Evolutionary conservation across 768 basidiomycete species (phyloP).

Genomic region (Amanita jacksonii): DNA sequence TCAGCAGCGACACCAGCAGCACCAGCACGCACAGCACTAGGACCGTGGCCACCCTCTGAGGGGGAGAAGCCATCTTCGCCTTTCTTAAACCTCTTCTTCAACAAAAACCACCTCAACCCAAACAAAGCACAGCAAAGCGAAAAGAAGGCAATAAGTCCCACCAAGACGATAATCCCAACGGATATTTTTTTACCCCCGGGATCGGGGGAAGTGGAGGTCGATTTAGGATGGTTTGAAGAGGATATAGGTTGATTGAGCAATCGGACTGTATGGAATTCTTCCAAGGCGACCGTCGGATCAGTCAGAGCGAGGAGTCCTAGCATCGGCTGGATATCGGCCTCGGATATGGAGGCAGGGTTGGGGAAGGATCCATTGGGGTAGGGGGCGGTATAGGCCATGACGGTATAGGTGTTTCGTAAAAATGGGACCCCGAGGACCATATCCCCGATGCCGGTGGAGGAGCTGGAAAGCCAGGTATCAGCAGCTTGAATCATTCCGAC

Average conservation of each 20-base stretch:
- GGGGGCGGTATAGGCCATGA: conserved; percentile 57
- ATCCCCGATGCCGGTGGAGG: conserved; percentile 38
- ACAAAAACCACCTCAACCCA: conserved; percentile 39
- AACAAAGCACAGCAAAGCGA: conserved; percentile 46
- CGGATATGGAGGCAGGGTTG: too few species aligned
- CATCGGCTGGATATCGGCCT: conserved; percentile 5
- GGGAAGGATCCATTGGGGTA: conserved; percentile 32
- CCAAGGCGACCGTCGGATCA: conserved; percentile 47
- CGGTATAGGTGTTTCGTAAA: conserved; percentile 65
- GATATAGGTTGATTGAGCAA: conserved; percentile 53
- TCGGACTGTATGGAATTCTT: conserved; percentile 63
- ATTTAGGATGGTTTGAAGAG: conserved; percentile 3
- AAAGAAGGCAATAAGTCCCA: conserved; percentile 51
- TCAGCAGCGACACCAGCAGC: not conserved
- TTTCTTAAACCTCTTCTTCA: conserved; percentile 14
- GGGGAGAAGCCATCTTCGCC: conserved; percentile 8
- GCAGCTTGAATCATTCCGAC: conserved; percentile 60
- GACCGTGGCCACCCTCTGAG: not conserved
- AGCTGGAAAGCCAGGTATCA: conserved; percentile 28
- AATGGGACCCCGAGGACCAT: conserved; percentile 77
- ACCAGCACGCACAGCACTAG: not conserved
- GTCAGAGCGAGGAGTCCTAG: conserved; percentile 61
- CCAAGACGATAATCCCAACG: conserved; percentile 54
- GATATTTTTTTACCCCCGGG: conserved; percentile 28
- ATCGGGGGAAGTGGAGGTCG: conserved; percentile 11